Percentiles rank a stretch among this genome's conserved stretches.
phyloP scores from a whole-genome alignment of 2,329 filamentous ascomycete species.

The Juglanconis oblonga region DNA sequence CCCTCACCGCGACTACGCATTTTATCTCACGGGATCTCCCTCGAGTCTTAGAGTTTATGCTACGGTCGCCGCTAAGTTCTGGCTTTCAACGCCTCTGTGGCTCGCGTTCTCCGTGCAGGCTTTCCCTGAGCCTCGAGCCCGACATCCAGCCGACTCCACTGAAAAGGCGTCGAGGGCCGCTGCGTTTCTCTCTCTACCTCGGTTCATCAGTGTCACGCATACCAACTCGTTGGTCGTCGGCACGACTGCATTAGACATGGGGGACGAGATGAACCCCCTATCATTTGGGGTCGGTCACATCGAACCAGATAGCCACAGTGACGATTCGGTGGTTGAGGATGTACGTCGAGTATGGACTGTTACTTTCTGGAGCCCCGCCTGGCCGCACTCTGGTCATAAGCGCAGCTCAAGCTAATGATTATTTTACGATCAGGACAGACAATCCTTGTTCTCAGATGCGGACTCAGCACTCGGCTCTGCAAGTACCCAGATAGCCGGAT shows the following conservation, averaged over 20 bases:
- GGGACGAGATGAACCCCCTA: neutral
- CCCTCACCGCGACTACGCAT: slow-evolving; percentile 6
- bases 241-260: neutral
- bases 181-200: neutral
- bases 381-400: neutral
- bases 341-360: slow-evolving; percentile 6
- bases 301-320: slow-evolving; percentile 15
- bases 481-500: slow-evolving; percentile 10
- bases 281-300: slow-evolving; percentile 14
- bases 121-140: neutral
- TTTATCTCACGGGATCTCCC: slow-evolving; percentile 3
- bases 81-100: neutral
- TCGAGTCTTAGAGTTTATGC: neutral
- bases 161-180: neutral
- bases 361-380: neutral
- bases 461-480: slow-evolving; percentile 30
- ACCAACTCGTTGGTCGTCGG: neutral
- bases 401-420: neutral
- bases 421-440: slow-evolving; percentile 3
- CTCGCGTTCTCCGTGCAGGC: neutral
- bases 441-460: slow-evolving; percentile 19
- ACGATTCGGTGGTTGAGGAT: slow-evolving; percentile 15
- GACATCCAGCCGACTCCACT: neutral
- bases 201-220: neutral
- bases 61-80: neutral